phyloP scores from a whole-genome alignment of 2,329 filamentous ascomycete species.

The Sarocladium oryzae region DNA sequence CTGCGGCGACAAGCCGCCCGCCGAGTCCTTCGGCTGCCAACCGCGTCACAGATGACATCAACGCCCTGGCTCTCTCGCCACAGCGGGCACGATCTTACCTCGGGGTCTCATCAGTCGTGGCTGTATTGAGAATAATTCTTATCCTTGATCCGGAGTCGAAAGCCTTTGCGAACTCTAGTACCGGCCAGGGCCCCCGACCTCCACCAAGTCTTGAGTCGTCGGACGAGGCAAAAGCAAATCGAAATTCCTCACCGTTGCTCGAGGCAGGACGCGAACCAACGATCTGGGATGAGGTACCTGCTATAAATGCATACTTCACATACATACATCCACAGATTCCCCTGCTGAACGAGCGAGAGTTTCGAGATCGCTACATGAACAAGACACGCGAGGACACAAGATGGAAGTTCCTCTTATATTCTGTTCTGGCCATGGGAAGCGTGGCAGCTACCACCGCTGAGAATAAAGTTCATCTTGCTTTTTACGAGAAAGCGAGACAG shows the following conservation, averaged over 20 bases:
- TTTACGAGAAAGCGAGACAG: slow-evolving; percentile 9
- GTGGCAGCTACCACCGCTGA: slow-evolving; percentile 8
- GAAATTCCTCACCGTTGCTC: background rate
- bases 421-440: slow-evolving; percentile 11
- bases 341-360: background rate
- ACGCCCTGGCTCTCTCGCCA: background rate
- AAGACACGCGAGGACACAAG: slow-evolving; percentile 2
- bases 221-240: background rate
- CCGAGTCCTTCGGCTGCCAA: background rate
- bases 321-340: slow-evolving; percentile 7
- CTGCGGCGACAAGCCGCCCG: background rate
- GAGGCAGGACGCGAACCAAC: background rate
- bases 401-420: slow-evolving; percentile 8
- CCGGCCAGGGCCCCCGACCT: background rate
- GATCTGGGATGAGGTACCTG: slow-evolving; percentile 4
- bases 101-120: background rate
- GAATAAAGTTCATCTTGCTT: slow-evolving; percentile 3
- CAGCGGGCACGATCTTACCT: slow-evolving; percentile 2
- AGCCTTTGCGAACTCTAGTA: background rate
- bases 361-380: slow-evolving; percentile 2
- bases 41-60: slow-evolving; percentile 5
- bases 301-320: slow-evolving; percentile 5
- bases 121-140: background rate
- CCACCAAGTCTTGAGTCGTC: background rate
- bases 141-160: slow-evolving; percentile 1